A percentile compares a stretch with the other conserved stretches of the same genome.
phyloP scores from a whole-genome alignment of 345 rosid species.

The Toxicodendron radicans region DNA sequence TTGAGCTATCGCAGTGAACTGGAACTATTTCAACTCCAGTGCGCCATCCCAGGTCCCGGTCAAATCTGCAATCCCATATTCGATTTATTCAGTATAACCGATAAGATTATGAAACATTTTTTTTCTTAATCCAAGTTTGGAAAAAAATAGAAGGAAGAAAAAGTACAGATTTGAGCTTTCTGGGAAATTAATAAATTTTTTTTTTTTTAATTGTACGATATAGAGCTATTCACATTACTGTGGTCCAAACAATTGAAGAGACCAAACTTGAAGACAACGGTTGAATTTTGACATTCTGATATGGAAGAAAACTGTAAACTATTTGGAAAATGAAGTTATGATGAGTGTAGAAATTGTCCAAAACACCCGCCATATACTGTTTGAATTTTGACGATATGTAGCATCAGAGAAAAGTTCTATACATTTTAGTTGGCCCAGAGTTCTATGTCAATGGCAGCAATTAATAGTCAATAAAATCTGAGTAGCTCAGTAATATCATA shows the following conservation, averaged over 20 bases:
- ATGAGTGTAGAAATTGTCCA: not conserved
- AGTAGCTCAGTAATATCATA: not conserved
- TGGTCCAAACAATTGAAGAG: not conserved
- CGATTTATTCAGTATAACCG: not conserved
- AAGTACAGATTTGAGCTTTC: too few relatives aligned
- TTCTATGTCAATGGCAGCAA: not conserved
- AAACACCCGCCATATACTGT: not conserved
- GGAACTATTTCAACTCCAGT: conserved; percentile 71
- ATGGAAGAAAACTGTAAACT: not conserved
- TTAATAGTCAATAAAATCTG: not conserved
- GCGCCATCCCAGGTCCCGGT: conserved; percentile 80
- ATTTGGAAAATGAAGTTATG: not conserved
- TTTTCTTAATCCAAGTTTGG: too few relatives aligned
- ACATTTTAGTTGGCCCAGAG: not conserved
- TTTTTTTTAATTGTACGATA: too few relatives aligned
- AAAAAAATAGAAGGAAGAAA: too few relatives aligned
- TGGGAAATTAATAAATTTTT: too few relatives aligned
- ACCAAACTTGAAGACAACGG: not conserved
- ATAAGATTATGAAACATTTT: not conserved
- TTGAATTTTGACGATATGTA: not conserved
- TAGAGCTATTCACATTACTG: not conserved
- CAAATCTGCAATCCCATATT: conserved; percentile 49
- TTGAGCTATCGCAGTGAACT: conserved; percentile 63
- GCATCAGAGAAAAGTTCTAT: not conserved
- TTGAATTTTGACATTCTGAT: not conserved